These are phyloP conservation scores for Colletotrichum camelliae DNA, from an alignment of 2,329 filamentous ascomycete genomes.

Conservation along the genomic window DNA sequence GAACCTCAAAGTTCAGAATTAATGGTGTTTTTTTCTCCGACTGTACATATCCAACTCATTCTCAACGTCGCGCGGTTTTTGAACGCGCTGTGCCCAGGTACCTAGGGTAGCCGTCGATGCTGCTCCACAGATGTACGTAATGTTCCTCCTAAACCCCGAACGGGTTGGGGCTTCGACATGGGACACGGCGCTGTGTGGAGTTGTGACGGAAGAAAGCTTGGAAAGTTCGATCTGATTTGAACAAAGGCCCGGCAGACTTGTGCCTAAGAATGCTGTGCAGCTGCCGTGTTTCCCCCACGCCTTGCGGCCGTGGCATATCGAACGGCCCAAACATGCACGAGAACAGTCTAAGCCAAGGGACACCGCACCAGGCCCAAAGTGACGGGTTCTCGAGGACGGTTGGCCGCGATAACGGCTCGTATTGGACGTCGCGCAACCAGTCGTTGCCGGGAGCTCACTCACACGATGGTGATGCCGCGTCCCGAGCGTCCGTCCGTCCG, in stretches of 20 bases:
- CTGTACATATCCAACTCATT: background rate
- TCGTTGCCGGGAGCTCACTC: background rate
- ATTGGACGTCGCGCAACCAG: background rate
- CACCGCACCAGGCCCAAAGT: background rate
- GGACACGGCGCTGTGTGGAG: background rate
- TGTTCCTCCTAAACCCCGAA: background rate
- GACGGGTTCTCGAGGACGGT: background rate
- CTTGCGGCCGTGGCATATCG: background rate
- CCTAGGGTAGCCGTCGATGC: background rate
- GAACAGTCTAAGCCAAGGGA: background rate
- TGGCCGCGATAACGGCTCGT: background rate
- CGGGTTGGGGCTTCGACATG: background rate
- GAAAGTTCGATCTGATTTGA: background rate
- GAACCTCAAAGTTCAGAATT: background rate
- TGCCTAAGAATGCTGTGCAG: slow-evolving; percentile 11
- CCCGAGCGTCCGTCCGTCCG: background rate
- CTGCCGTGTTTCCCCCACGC: background rate
- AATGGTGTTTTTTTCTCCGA: background rate
- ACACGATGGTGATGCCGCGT: background rate
- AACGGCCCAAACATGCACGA: background rate
- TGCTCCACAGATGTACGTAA: slow-evolving; percentile 10
- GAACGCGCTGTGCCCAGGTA: background rate
- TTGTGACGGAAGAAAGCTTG: background rate
- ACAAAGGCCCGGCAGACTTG: background rate
- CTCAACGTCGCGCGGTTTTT: background rate